These are phyloP conservation scores for Pseudohalonectria lignicola DNA, from an alignment of 2,329 filamentous ascomycete species.

Conservation along the genomic window DNA sequence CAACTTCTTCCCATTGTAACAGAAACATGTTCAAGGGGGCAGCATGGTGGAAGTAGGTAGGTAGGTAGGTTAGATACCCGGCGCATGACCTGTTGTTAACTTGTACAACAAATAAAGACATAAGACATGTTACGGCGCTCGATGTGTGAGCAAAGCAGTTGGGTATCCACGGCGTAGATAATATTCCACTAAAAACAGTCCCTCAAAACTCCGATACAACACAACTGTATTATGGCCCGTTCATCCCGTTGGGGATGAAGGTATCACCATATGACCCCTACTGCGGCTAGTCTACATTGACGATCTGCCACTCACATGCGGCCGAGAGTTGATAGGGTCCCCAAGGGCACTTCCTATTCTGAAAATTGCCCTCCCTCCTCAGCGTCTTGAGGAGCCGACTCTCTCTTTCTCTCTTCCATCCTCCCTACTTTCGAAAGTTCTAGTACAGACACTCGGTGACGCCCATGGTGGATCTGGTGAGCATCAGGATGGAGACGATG, in stretches of 20 bases:
- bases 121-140: not conserved
- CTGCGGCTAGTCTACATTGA: too few species aligned
- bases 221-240: not conserved
- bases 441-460: slow-evolving; percentile 26
- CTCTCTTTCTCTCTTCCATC: not conserved
- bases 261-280: not conserved
- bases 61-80: not conserved
- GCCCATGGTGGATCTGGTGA: slow-evolving; percentile 27
- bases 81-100: not conserved
- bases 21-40: too few species aligned
- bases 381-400: too few species aligned
- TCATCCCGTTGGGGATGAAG: not conserved
- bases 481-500: slow-evolving; percentile 36
- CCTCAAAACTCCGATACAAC: not conserved
- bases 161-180: too few species aligned
- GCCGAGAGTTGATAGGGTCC: too few species aligned
- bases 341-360: too few species aligned
- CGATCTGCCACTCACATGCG: too few species aligned
- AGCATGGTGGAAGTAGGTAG: too few species aligned
- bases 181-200: too few species aligned
- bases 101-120: not conserved
- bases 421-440: slow-evolving; percentile 6
- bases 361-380: too few species aligned
- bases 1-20: too few species aligned
- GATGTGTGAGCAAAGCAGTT: too few species aligned